Evolutionary conservation across 139 green algal species (phyloP), one percentile per base, ranked within the genome.

Genomic region (Haematococcus lacustris): DNA sequence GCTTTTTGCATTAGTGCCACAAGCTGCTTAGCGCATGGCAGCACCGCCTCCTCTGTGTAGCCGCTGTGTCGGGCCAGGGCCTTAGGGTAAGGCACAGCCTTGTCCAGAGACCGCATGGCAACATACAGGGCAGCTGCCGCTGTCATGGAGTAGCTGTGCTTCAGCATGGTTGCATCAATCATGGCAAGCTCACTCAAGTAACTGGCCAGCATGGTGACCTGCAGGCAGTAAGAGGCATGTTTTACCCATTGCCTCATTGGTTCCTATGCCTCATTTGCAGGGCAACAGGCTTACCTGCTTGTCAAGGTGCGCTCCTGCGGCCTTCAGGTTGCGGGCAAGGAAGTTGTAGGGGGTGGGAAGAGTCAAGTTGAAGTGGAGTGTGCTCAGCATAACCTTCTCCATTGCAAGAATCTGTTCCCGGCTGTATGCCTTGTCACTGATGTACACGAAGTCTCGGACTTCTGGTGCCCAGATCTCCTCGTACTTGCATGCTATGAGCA

Each of bases 381-480:
- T 88, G 80, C 97, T 95, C 38, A 99, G 89, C 89, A 99, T 97
- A 23, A 91, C 51, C 79, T 94, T 95, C 86, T 99, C 95, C 89
- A 97, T 98, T 38, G 80, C 78, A n/a, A 98, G 85, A 80, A 99
- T 97, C 81, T 98, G 89, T 62, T 90, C 78, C 25, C 87, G 83
- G 2, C 85, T 95, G 89, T 99, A 99, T 34, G 95, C 95, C 63
- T 91, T 89, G 84, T 98, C 95, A 21, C 80, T 94, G 84, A 99
- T 99, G 88, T 97, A 98, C 25, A 98, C 94, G 78, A 98, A 99
- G 85, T 99, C 95, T 4, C 86, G 80, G 30, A 98, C 92, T 81
- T 98, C 94, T 0, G 93, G 94, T 1, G 93, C 92, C 93, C 93
- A 99, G 82, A 98, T 98, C 80, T 98, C 95, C 86, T 99, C 95